Conservation (phyloP, 2,329 filamentous ascomycete genomes). For the Fulvia fulva region DNA sequence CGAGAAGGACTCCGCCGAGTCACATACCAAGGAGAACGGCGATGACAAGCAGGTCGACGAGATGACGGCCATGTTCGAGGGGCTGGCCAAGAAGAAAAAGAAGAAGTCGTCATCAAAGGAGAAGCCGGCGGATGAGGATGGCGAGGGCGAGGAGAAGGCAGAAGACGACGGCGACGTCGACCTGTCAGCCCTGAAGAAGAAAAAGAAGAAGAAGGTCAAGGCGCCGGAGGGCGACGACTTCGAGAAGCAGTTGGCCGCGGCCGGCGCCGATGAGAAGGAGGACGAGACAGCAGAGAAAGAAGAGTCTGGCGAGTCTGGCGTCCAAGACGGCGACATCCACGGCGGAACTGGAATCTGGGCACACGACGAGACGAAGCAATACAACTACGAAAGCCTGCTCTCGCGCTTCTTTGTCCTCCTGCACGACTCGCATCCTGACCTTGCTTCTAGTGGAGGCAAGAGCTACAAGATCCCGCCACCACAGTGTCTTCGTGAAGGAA, state of each 20-base stretch:
- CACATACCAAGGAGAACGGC: slow-evolving; percentile 53
- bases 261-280: slow-evolving; percentile 52
- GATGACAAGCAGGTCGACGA: slow-evolving; percentile 33
- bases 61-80: slow-evolving; percentile 36
- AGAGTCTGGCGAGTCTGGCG: slow-evolving; percentile 24
- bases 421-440: slow-evolving; percentile 93
- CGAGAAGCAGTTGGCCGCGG: slow-evolving; percentile 62
- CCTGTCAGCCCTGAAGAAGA: slow-evolving; percentile 73
- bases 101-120: slow-evolving; percentile 57
- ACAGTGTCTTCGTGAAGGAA: slow-evolving; percentile 98
- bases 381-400: slow-evolving; percentile 82
- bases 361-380: slow-evolving; percentile 71
- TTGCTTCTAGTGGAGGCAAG: slow-evolving; percentile 70
- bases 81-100: slow-evolving; percentile 61
- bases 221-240: slow-evolving; percentile 59
- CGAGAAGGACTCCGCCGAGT: slow-evolving; percentile 75
- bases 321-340: slow-evolving; percentile 71
- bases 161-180: slow-evolving; percentile 62
- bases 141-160: slow-evolving; percentile 41
- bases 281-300: slow-evolving; percentile 52
- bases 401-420: slow-evolving; percentile 92
- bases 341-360: slow-evolving; percentile 86
- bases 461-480: slow-evolving; percentile 99
- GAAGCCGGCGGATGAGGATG: slow-evolving; percentile 22
- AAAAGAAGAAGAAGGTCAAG: slow-evolving; percentile 71